Conservation (phyloP, 2,329 filamentous ascomycete species). For the Xylariales sp. region DNA sequence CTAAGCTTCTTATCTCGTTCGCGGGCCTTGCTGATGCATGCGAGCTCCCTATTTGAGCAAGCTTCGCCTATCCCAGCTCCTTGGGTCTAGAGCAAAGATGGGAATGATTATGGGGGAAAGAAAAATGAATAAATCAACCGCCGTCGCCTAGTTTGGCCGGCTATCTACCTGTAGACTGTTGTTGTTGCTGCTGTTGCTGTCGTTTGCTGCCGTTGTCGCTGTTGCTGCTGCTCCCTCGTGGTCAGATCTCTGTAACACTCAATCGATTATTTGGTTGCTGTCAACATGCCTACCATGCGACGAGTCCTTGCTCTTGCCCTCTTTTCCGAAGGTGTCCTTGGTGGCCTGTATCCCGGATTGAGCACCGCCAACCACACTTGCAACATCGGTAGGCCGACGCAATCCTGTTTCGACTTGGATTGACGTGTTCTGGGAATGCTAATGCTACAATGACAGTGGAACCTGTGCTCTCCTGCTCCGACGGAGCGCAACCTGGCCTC, state of each 20-base stretch:
- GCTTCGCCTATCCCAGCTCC: constrained; percentile 29
- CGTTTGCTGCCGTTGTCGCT: no score
- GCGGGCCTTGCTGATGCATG: constrained; percentile 18
- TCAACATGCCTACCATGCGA: constrained; percentile 38
- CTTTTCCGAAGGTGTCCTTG: constrained; percentile 48
- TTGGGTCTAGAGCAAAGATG: constrained; percentile 28
- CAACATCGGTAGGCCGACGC: constrained; percentile 54
- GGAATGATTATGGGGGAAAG: constrained; percentile 11
- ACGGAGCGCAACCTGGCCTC: constrained; percentile 54
- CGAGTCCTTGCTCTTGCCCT: constrained; percentile 45
- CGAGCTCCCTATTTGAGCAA: constrained; percentile 36
- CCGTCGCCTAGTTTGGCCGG: background rate
- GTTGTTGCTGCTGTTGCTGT: background rate
- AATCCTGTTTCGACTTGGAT: constrained; percentile 20
- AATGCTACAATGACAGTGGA: constrained; percentile 39
- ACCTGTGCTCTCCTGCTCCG: constrained; percentile 61
- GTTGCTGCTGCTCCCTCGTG: background rate
- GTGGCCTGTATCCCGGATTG: constrained; percentile 57
- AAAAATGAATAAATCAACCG: constrained; percentile 27
- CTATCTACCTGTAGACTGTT: background rate
- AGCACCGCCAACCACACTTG: constrained; percentile 68
- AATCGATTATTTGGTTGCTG: constrained; percentile 14
- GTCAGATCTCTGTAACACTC: constrained; percentile 1
- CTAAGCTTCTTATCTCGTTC: constrained; percentile 36
- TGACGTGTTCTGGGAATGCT: constrained; percentile 24